Conservation (phyloP, 768 basidiomycete genomes). For the Pulveroboletus sp. region DNA sequence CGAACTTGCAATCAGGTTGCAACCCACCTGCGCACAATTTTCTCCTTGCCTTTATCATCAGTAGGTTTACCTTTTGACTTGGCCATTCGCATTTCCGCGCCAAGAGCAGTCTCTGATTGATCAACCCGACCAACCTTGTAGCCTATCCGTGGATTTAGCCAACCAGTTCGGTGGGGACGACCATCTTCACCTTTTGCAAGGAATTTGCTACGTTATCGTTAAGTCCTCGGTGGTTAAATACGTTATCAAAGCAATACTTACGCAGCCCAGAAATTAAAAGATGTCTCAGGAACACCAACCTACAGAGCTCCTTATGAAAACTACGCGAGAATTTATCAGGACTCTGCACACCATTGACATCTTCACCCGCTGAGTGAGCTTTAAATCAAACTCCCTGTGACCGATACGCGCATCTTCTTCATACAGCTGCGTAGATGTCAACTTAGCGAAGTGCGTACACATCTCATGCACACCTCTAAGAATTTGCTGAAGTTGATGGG, state of each 20-base stretch:
- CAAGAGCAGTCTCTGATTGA: conserved; percentile 94
- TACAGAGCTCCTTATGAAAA: conserved; percentile 25
- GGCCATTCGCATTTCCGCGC: conserved; percentile 91
- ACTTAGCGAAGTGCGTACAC: not conserved
- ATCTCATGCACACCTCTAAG: conserved; percentile 49
- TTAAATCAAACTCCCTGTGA: conserved; percentile 92
- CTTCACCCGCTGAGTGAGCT: conserved; percentile 87
- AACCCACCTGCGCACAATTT: conserved; percentile 78
- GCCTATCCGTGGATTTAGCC: conserved; percentile 37
- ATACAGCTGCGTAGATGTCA: conserved; percentile 50
- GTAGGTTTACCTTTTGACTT: conserved; percentile 46
- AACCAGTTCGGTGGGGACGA: not conserved
- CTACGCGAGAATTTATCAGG: not conserved
- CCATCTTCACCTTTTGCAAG: conserved; percentile 49
- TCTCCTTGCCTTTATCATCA: conserved; percentile 60
- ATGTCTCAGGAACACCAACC: conserved; percentile 94
- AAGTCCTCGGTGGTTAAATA: conserved; percentile 4
- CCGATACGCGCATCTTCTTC: conserved; percentile 94
- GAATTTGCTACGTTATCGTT: conserved; percentile 54
- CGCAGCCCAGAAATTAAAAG: conserved; percentile 92
- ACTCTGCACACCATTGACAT: conserved; percentile 87
- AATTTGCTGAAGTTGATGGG: conserved; percentile 59
- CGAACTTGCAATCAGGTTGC: not conserved
- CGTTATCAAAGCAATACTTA: conserved; percentile 35
- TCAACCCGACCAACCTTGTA: conserved; percentile 97